Evolutionary conservation across 2,329 filamentous ascomycete species (phyloP).

Genomic region (Penicillium occitanis): DNA sequence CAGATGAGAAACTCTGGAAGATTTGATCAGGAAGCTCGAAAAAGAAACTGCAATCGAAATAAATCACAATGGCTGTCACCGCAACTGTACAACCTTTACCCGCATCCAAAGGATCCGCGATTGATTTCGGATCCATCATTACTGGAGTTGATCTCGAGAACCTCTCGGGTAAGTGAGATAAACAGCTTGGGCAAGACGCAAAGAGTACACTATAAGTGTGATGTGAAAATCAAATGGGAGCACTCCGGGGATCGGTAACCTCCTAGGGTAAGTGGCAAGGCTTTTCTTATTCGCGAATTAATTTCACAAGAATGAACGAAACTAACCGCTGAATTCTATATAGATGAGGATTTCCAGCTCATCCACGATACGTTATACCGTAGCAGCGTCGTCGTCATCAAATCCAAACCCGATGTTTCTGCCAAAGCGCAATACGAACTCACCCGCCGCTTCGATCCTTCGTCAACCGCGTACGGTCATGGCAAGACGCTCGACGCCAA

Average conservation of each 20-base stretch:
- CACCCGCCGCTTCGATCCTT: constrained; percentile 71
- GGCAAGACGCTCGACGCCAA: constrained; percentile 71
- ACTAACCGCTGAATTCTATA: constrained; percentile 8
- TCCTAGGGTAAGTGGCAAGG: constrained; percentile 40
- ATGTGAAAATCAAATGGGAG: constrained; percentile 43
- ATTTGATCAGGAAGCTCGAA: neutral
- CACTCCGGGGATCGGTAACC: constrained; percentile 63
- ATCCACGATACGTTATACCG: constrained; percentile 67
- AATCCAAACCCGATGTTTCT: constrained; percentile 62
- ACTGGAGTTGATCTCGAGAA: constrained; percentile 61
- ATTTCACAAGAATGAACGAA: neutral
- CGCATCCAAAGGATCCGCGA: constrained; percentile 33
- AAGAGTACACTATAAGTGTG: neutral
- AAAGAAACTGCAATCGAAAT: neutral
- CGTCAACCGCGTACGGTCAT: constrained; percentile 67
- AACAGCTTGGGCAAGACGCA: neutral
- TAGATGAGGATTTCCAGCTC: constrained; percentile 62
- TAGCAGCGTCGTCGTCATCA: constrained; percentile 70
- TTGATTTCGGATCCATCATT: constrained; percentile 63
- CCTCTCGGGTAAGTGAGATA: constrained; percentile 56
- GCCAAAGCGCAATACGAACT: constrained; percentile 72
- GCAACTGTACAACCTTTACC: constrained; percentile 28
- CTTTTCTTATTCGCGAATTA: neutral
- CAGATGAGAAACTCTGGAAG: neutral
- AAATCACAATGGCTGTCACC: constrained; percentile 10